Evolutionary conservation across 768 basidiomycete genomes (phyloP), one percentile per base, ranked within the genome.

Genomic region (Cystofilobasidium capitatum): DNA sequence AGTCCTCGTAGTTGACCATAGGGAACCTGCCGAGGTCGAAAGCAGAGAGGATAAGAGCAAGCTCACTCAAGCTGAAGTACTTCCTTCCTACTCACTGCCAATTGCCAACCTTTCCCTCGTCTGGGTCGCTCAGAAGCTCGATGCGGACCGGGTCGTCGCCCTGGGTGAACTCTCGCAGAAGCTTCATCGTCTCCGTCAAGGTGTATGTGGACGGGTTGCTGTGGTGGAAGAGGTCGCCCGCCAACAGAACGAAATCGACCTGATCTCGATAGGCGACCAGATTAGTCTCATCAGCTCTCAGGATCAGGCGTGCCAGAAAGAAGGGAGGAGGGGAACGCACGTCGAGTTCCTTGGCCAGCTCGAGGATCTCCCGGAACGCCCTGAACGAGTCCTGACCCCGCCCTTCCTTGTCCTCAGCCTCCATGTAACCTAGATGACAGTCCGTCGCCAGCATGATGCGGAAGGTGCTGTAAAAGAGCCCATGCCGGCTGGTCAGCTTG

Each of bases 161-260:
- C 63, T 98, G 73, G 0, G 91, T 91, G 77, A 88, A 90, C 78
- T 99, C 90, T 60, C 96, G 84, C 65, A 99, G 78, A 17, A 97
- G 81, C 1, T 90, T 89, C 73, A 90, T 89, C 0, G 87, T 88
- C 75, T 89, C 85, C 77, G 93, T 94, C 36, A 98, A 77, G 70
- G 88, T 88, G 62, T 91, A 89, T 71, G 94, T 80, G 35, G 89
- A 89, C 0, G 96, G 96, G 70, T 91, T 85, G 77, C 98, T 99
- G 74, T 99, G 96, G 76, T 99, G 96, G 75, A 99, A 99, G 4
- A 99, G 80, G 76, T 99, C 96, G 10, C 96, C 96, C 17, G 88
- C 94, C 9, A 98, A 84, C 12, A 99, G 83, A 51, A 99, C 82
- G 75, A 98, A 90, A 79, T 99, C 96, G 64, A 97, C 94, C 91